A percentile compares a stretch with the other conserved stretches of the same genome.
Conservation (phyloP, 768 basidiomycete species). For the Boletellus ananas region DNA sequence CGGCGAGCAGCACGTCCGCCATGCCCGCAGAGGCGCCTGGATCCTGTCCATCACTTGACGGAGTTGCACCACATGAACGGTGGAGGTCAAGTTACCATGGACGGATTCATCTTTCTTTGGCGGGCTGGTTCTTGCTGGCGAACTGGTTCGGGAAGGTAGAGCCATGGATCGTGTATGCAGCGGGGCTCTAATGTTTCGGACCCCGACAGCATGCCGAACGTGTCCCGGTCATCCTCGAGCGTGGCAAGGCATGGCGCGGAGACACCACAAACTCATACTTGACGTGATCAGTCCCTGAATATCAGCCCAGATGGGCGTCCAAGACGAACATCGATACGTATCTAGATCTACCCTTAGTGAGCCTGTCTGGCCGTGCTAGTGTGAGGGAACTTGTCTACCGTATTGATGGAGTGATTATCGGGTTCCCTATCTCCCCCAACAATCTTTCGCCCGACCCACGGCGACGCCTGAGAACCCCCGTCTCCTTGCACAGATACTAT, state of each 20-base stretch:
- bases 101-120: not conserved
- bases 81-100: slow-evolving; percentile 11
- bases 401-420: not conserved
- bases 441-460: slow-evolving; percentile 34
- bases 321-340: too few species aligned
- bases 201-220: not conserved
- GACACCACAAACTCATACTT: not conserved
- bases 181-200: slow-evolving; percentile 7
- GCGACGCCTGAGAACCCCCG: slow-evolving; percentile 38
- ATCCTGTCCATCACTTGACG: slow-evolving; percentile 9
- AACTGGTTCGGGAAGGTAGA: not conserved
- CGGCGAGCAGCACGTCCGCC: slow-evolving; percentile 52
- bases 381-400: not conserved
- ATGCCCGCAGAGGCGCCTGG: not conserved
- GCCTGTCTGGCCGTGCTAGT: slow-evolving; percentile 10
- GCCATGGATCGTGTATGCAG: too few species aligned
- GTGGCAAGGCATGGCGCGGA: not conserved
- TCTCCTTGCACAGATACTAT: slow-evolving; percentile 2
- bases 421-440: slow-evolving; percentile 1
- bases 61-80: not conserved
- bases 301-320: not conserved
- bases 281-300: not conserved
- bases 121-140: slow-evolving; percentile 7
- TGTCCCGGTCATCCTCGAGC: not conserved
- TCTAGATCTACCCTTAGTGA: not conserved